These are phyloP conservation scores for Pseudogymnoascus sp. DNA, from an alignment of 2,329 filamentous ascomycete species.

Conservation along the genomic window DNA sequence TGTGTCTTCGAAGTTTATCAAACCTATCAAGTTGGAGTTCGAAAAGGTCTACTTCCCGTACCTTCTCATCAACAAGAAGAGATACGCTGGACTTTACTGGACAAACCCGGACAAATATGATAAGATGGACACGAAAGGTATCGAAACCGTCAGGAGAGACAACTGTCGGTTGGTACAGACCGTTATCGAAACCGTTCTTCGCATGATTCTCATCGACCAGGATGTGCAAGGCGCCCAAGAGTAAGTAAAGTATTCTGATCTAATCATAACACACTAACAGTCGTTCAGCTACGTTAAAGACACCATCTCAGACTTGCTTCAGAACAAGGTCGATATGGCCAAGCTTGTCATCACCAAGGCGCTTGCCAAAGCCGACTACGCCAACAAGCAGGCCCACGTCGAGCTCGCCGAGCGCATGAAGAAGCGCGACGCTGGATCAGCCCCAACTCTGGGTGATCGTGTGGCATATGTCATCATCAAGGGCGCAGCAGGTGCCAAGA, in stretches of 20 bases:
- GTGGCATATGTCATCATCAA: constrained; percentile 98
- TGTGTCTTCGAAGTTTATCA: constrained; percentile 87
- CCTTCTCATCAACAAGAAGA: constrained; percentile 98
- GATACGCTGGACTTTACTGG: constrained; percentile 97
- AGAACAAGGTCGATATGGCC: constrained; percentile 98
- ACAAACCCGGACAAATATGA: constrained; percentile 90
- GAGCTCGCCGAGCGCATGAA: constrained; percentile 94
- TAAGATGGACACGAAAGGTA: constrained; percentile 99
- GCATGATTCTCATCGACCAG: constrained; percentile 91
- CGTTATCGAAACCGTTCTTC: constrained; percentile 91
- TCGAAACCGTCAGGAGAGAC: constrained; percentile 93
- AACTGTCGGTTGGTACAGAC: constrained; percentile 94
- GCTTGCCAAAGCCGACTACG: constrained; percentile 81
- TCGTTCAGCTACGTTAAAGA: constrained; percentile 78
- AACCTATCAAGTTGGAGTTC: constrained; percentile 97
- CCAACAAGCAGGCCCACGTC: constrained; percentile 88
- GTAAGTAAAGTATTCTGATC: constrained; percentile 46
- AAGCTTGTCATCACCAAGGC: constrained; percentile 99
- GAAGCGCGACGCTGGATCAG: constrained; percentile 91
- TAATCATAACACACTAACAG: constrained; percentile 38
- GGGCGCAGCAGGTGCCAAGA: constrained; percentile 79
- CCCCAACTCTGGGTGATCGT: constrained; percentile 85
- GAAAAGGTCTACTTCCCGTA: constrained; percentile 99
- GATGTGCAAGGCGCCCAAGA: constrained; percentile 87
- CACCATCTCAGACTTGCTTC: constrained; percentile 86